Percentiles rank a stretch among this genome's conserved stretches.
These are phyloP conservation scores for Lepidium sativum DNA, from an alignment of 345 rosid species.

Conservation along the genomic window DNA sequence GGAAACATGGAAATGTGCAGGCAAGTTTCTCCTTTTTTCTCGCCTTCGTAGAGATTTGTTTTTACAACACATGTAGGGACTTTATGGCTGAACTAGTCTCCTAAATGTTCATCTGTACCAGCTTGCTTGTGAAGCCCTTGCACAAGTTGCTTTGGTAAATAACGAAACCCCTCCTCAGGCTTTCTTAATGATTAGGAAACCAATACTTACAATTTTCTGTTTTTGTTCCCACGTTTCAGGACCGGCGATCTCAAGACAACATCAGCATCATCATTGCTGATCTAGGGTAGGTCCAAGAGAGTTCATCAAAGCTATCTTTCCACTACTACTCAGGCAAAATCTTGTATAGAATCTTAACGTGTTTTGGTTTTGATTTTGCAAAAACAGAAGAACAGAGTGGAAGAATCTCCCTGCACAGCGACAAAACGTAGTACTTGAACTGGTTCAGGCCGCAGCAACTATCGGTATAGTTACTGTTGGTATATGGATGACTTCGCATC, in stretches of 20 bases:
- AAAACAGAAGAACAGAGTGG: slow-evolving; percentile 64
- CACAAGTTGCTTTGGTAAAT: slow-evolving; percentile 66
- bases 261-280: slow-evolving; percentile 73
- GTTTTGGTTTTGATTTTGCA: not conserved
- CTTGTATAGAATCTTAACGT: not conserved
- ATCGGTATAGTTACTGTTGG: slow-evolving; percentile 64
- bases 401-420: slow-evolving; percentile 48
- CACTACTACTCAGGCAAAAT: not conserved
- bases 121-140: slow-evolving; percentile 89
- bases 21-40: slow-evolving; percentile 22
- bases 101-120: slow-evolving; percentile 28
- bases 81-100: not conserved
- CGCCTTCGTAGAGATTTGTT: not conserved
- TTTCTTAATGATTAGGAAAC: not conserved
- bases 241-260: slow-evolving; percentile 66
- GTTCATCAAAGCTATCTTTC: not conserved
- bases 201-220: not conserved
- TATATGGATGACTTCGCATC: slow-evolving; percentile 69
- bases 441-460: slow-evolving; percentile 71
- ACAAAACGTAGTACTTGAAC: slow-evolving; percentile 45
- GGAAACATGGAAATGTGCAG: slow-evolving; percentile 90
- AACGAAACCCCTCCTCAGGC: not conserved
- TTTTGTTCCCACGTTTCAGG: slow-evolving; percentile 31
- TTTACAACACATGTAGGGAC: not conserved
- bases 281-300: slow-evolving; percentile 50